Conservation (phyloP, 1,139 yeast genomes). For the Sugiyamaella castrensis region DNA sequence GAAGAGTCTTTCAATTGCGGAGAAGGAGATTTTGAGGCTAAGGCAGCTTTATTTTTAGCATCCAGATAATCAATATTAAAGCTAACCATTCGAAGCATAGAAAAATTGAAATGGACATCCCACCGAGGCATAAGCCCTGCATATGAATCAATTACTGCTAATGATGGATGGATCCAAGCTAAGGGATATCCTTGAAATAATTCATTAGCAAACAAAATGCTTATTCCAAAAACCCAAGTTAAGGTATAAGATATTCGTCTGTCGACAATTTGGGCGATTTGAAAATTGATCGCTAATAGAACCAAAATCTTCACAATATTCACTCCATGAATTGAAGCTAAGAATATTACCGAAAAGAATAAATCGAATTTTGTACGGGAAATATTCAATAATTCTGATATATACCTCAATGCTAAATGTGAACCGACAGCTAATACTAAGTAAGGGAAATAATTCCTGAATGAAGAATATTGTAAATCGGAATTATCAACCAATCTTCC, state of each 20-base stretch:
- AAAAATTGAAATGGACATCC: conserved; percentile 95
- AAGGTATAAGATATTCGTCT: conserved; percentile 24
- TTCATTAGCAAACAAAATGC: conserved; percentile 75
- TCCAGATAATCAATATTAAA: conserved; percentile 67
- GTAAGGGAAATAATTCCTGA: conserved; percentile 72
- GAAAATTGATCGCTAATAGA: conserved; percentile 56
- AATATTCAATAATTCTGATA: conserved; percentile 19
- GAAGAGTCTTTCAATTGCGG: not conserved
- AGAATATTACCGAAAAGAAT: conserved; percentile 63
- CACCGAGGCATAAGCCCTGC: conserved; percentile 79
- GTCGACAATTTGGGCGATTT: conserved; percentile 47
- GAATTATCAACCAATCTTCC: conserved; percentile 59
- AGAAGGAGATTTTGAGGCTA: no score
- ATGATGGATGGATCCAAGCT: conserved; percentile 41
- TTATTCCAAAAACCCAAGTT: conserved; percentile 78
- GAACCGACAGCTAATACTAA: conserved; percentile 51
- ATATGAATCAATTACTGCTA: conserved; percentile 45
- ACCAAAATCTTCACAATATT: conserved; percentile 58
- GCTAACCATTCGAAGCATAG: conserved; percentile 78
- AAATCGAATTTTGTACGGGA: conserved; percentile 62
- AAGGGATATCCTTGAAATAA: conserved; percentile 53
- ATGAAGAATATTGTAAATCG: conserved; percentile 83
- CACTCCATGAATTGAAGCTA: conserved; percentile 78
- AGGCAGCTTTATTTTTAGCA: conserved; percentile 16
- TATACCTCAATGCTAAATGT: conserved; percentile 54